These are phyloP conservation scores for Heteromeles arbutifolia DNA, from an alignment of 306 rosid genomes.

Conservation along the genomic window DNA sequence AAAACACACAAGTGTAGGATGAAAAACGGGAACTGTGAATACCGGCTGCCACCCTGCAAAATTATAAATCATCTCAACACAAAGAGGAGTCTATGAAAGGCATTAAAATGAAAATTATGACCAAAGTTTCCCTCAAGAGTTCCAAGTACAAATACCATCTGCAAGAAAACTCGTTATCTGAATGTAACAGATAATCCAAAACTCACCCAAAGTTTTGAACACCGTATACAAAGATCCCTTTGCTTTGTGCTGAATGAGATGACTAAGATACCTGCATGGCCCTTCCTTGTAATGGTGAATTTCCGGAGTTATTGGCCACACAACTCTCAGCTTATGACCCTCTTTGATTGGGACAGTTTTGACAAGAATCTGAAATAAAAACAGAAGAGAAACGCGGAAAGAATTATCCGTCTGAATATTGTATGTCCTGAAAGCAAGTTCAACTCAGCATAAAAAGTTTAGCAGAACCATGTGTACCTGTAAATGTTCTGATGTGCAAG, in stretches of 20 bases:
- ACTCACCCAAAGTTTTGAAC: conserved; percentile 92
- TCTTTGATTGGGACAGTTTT: conserved; percentile 74
- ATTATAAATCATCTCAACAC: background rate
- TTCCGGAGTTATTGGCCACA: conserved; percentile 90
- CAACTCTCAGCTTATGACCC: conserved; percentile 73
- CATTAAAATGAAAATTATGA: background rate
- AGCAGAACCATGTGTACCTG: conserved; percentile 41
- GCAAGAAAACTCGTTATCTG: conserved; percentile 4
- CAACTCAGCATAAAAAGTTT: conserved; percentile 13
- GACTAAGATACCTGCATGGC: conserved; percentile 90
- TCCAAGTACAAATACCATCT: background rate
- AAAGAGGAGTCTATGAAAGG: background rate
- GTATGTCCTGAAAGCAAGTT: background rate
- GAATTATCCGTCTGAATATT: background rate
- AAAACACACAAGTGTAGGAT: background rate
- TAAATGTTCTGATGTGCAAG: conserved; percentile 80
- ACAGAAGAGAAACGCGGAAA: conserved; percentile 12
- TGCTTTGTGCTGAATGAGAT: conserved; percentile 96
- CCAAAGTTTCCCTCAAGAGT: background rate
- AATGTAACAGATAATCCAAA: conserved; percentile 22
- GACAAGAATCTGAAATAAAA: conserved; percentile 66
- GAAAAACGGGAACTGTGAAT: background rate
- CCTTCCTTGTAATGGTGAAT: conserved; percentile 77
- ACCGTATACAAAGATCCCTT: conserved; percentile 83
- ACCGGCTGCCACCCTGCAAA: background rate